Evolutionary conservation across 192 early-diverging fungal species (phyloP), one percentile per base, ranked within the genome.

Genomic region (Coemansia sp.): DNA sequence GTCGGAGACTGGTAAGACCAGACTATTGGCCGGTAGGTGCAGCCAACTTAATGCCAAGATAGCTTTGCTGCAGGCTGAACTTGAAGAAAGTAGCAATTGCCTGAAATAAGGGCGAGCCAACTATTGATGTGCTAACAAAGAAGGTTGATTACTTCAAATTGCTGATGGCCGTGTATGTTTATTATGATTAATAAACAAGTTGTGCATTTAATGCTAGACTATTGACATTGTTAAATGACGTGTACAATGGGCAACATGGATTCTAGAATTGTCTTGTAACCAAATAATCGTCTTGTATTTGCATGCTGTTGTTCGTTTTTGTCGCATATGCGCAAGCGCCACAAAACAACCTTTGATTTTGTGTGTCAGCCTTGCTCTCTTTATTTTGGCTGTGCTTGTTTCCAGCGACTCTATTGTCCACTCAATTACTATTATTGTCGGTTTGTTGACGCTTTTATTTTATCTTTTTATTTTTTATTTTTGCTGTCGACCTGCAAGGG

Each of bases 401-500:
- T 46, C 21, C 21, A 27, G 26, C 26, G 26, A 14, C 12, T 24
- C 21, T 9, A 44, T 44, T 44, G 43, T 44, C 24, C 43, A 11
- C 43, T 44, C 10, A 10, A 43, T 43, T 17, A 19, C 21, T 43
- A 12, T 48, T 48, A 5, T 41, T 41, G 11, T 41, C 29, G 29
- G 46, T 50, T 50, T 50, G 46, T 50, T 50, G 46, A 50, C 26
- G 24, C n/a, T n/a, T n/a, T n/a, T 50, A 27, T 48, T 50, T 44
- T 21, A 24, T 24, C 19, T 21, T 21, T 48, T 50, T 44, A 9
- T 44, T 24, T 10, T 21, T 21, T 44, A 9, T 21, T 44, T 17
- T 10, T 43, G 17, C 42, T 8, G 42, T 11, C 12, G 7, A 50
- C 27, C 26, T 50, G 46, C 46, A 6, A 24, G 14, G n/a, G n/a